phyloP scores from a whole-genome alignment of 768 basidiomycete species.

The Royoungia palumana region DNA sequence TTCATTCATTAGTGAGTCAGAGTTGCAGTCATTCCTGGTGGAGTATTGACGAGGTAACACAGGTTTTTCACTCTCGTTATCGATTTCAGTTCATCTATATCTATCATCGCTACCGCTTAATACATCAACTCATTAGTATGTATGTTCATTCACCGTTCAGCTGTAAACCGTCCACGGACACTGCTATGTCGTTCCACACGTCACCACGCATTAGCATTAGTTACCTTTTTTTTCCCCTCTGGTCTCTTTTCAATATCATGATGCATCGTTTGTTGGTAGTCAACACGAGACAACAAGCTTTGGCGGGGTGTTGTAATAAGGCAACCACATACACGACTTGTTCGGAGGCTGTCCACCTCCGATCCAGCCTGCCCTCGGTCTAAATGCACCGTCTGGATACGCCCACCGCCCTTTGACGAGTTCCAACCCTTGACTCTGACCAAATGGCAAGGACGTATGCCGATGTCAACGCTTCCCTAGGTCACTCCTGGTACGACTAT shows the following conservation, averaged over 20 bases:
- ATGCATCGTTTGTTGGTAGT: conserved; percentile 7
- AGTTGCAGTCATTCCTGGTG: not conserved
- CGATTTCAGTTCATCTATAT: conserved; percentile 23
- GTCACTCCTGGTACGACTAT: conserved; percentile 62
- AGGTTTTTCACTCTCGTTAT: conserved; percentile 23
- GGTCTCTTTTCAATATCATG: conserved; percentile 16
- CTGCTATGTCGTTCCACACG: conserved; percentile 24
- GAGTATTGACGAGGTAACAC: conserved; percentile 10
- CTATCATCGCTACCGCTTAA: conserved; percentile 24
- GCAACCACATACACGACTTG: conserved; percentile 5
- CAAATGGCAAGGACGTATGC: conserved; percentile 51
- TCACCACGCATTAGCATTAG: conserved; percentile 24
- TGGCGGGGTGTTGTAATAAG: conserved; percentile 1
- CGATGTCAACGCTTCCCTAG: conserved; percentile 55
- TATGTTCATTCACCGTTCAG: conserved; percentile 27
- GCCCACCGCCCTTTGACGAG: conserved; percentile 17
- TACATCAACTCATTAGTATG: conserved; percentile 28
- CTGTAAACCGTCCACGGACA: conserved; percentile 25
- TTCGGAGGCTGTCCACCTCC: conserved; percentile 19
- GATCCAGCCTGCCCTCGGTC: conserved; percentile 17
- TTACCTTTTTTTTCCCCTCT: not conserved
- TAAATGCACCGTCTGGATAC: conserved; percentile 24
- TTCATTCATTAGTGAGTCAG: conserved; percentile 22
- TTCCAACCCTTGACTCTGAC: conserved; percentile 16
- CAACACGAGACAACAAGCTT: not conserved